Evolutionary conservation across 208 protist genomes (phyloP), one percentile per base, ranked within the genome.

Genomic region (Crithidia thermophila): DNA sequence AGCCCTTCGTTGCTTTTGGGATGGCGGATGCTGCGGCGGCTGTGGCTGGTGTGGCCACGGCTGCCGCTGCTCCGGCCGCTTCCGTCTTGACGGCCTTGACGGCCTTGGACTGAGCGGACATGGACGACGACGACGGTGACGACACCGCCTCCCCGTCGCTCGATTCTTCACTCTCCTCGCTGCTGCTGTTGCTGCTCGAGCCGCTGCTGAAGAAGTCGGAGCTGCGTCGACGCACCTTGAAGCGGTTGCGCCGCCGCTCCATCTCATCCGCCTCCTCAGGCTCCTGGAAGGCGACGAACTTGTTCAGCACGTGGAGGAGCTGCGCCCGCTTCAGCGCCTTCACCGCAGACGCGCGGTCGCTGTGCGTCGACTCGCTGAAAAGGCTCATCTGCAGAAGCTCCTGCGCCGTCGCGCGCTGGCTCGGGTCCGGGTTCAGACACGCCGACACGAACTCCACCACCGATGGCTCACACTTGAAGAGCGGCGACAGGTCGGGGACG

Each of bases 271-370:
- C 72, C 46, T 85, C 78, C 49, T 82, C 67, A 0, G 85, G 82
- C 43, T 95, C 85, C 57, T 93, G 82, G 59, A 95, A 95, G 7
- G 91, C 88, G 0, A 94, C 87, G 51, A 89, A 96, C 59, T 87
- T 85, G 72, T 93, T 92, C 30, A 94, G 69, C 21, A 91, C 82
- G 76, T 96, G 87, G 46, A 91, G 72, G 67, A 96, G 80, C 66
- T 96, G 85, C 6, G 85, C 87, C 2, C 88, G 81, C 66, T 87
- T 81, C 31, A 96, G 76, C 6, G 85, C 88, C 73, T 85, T 70
- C 23, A 93, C 47, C 1, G 91, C 91, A 1, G 88, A 94, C 55
- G 82, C 82, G 60, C 77, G 79, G 53, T 89, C 77, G 27, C 83
- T 77, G 53, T 93, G 75, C 18, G 69, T 75, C 10, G 75, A 66